Conservation (phyloP, 768 basidiomycete genomes). For the Leccinum sublutescens region DNA sequence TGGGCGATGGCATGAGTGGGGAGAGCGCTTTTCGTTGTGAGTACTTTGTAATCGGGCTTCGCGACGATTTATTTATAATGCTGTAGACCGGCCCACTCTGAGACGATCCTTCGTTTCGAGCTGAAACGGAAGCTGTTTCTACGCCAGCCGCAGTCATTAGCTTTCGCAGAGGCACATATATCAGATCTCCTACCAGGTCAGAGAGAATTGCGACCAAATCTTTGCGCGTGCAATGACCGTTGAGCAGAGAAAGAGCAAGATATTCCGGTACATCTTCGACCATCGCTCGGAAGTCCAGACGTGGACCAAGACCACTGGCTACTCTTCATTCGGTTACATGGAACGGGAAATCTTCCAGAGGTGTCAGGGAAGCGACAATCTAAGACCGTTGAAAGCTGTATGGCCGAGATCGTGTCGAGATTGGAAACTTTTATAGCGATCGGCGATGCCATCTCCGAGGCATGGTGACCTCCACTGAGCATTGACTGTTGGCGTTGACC, state of each 20-base stretch:
- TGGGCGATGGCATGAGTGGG: conserved; percentile 20
- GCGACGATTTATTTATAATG: neutral
- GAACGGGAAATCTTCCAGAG: neutral
- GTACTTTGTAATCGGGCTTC: neutral
- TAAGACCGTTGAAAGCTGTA: conserved; percentile 14
- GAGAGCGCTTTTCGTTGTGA: conserved; percentile 23
- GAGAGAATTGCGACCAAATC: neutral
- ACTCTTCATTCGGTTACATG: conserved; percentile 25
- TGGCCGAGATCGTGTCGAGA: conserved; percentile 22
- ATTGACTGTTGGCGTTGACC: neutral
- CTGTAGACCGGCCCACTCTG: conserved; percentile 14
- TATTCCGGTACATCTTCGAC: conserved; percentile 16
- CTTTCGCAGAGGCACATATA: conserved; percentile 12
- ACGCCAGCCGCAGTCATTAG: conserved; percentile 13
- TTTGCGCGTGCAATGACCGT: neutral
- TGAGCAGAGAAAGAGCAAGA: conserved; percentile 16
- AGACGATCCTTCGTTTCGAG: conserved; percentile 25
- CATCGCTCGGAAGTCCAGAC: conserved; percentile 3
- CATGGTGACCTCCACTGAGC: neutral
- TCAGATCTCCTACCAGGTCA: conserved; percentile 18
- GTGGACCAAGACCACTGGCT: conserved; percentile 6
- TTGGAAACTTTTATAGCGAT: conserved; percentile 27
- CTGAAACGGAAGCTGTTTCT: conserved; percentile 16
- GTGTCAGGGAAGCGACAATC: neutral
- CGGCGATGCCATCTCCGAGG: conserved; percentile 24